Evolutionary conservation across 352 stramenopile genomes (phyloP), one percentile per base, ranked within the genome.

Genomic region (Phytophthora palmivora): DNA sequence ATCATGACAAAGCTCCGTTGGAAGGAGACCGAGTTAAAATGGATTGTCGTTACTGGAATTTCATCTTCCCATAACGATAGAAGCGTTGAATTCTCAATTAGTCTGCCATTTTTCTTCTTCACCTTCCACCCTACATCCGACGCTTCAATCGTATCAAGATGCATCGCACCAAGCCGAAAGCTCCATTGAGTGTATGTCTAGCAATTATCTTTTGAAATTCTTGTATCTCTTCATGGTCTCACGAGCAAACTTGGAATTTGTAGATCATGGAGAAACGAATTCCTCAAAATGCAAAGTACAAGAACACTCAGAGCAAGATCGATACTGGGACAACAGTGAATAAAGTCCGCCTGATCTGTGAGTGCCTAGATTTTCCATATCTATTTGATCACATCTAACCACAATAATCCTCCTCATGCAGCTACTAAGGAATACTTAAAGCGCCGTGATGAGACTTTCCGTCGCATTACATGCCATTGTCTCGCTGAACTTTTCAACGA

Each of bases 191-290:
- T 24, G 81, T 91, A 67, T 3, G 74, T 58, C 42, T 4, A 21
- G 6, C 15, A 41, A 41, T n/a, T 19, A 7, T 22, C n/a, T 14
- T 10, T 34, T 2, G 30, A 34, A 34, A 7, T 34, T 34, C 7
- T 34, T 34, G 30, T 6, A 34, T 34, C 10, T 12, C 3, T 4
- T 34, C 5, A 34, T 14, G 30, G 6, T 34, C 10, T 34, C 6
- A 9, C 11, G 10, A 34, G 11, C 5, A 34, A 2, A 12, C 11
- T 34, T 34, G 3, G 30, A n/a, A 41, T 1, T 41, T 39, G 26
- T 36, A 92, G 84, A 82, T 77, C 38, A 90, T 91, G 79, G 86
- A 94, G 64, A 91, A 89, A 69, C 69, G 74, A 41, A 88, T 95
- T 50, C 84, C 86, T 11, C 71, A 89, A 51, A 91, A 90, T 48